Percentiles rank a stretch among this genome's conserved stretches.
These are phyloP conservation scores for Tetraselmis chui DNA, from an alignment of 139 green algal genomes.

Conservation along the genomic window DNA sequence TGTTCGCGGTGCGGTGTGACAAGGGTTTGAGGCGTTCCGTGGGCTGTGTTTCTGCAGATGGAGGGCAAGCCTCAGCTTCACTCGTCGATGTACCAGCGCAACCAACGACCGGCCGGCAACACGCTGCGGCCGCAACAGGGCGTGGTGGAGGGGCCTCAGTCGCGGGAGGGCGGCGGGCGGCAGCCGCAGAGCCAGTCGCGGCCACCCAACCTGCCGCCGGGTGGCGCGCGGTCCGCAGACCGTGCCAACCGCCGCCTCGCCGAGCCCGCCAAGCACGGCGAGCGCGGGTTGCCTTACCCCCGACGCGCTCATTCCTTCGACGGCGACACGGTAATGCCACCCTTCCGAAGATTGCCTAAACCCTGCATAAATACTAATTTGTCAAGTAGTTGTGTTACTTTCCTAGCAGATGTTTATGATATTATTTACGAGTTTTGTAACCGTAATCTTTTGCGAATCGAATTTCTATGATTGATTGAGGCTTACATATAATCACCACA, in stretches of 20 bases:
- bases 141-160: background rate
- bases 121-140: background rate
- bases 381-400: too few species aligned
- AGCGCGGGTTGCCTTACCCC: background rate
- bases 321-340: background rate
- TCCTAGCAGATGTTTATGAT: too few species aligned
- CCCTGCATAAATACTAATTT: too few species aligned
- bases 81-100: background rate
- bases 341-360: too few species aligned
- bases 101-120: background rate
- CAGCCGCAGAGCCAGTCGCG: too few species aligned
- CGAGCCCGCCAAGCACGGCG: background rate
- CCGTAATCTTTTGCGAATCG: too few species aligned
- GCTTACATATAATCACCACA: too few species aligned
- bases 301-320: background rate
- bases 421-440: too few species aligned
- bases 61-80: background rate
- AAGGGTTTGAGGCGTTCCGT: too few species aligned
- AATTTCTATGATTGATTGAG: too few species aligned
- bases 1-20: too few species aligned
- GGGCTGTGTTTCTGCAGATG: too few species aligned
- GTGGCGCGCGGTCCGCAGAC: background rate
- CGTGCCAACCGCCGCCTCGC: background rate
- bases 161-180: background rate
- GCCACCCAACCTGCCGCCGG: background rate